Evolutionary conservation across 2,329 filamentous ascomycete species (phyloP).

Genomic region (Periglandula ipomoeae): DNA sequence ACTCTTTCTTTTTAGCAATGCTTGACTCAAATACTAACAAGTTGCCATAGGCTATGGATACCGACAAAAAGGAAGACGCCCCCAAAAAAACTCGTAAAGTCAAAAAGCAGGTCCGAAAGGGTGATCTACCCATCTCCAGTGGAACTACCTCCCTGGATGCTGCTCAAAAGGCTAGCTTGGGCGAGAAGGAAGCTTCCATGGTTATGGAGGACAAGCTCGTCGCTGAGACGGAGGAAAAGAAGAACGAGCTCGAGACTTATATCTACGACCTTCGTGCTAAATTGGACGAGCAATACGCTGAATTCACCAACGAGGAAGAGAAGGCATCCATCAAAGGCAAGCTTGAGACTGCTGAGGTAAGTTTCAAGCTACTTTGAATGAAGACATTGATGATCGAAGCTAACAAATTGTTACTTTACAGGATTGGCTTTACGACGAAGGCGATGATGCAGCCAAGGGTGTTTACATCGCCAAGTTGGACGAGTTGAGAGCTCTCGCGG

Average conservation of each 20-base stretch:
- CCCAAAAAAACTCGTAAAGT: slow-evolving; percentile 91
- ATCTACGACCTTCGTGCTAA: slow-evolving; percentile 97
- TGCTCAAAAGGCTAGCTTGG: slow-evolving; percentile 52
- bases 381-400: slow-evolving; percentile 1
- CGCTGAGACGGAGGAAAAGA: slow-evolving; percentile 96
- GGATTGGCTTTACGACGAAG: slow-evolving; percentile 98
- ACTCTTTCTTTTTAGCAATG: no score
- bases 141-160: slow-evolving; percentile 75
- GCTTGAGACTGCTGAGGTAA: slow-evolving; percentile 78
- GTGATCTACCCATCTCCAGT: slow-evolving; percentile 78
- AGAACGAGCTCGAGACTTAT: slow-evolving; percentile 97
- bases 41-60: slow-evolving; percentile 66
- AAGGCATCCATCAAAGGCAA: slow-evolving; percentile 78
- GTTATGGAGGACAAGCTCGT: slow-evolving; percentile 98
- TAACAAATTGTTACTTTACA: slow-evolving; percentile 28
- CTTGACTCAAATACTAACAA: background rate
- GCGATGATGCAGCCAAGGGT: slow-evolving; percentile 88
- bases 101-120: slow-evolving; percentile 98
- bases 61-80: slow-evolving; percentile 59
- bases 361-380: slow-evolving; percentile 19
- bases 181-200: slow-evolving; percentile 84
- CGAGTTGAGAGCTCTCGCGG: slow-evolving; percentile 83
- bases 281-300: slow-evolving; percentile 82
- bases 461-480: slow-evolving; percentile 93
- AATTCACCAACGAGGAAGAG: slow-evolving; percentile 86